Evolutionary conservation across 2,329 filamentous ascomycete genomes (phyloP), one percentile per base, ranked within the genome.

Genomic region (Leptodontidium sp.): DNA sequence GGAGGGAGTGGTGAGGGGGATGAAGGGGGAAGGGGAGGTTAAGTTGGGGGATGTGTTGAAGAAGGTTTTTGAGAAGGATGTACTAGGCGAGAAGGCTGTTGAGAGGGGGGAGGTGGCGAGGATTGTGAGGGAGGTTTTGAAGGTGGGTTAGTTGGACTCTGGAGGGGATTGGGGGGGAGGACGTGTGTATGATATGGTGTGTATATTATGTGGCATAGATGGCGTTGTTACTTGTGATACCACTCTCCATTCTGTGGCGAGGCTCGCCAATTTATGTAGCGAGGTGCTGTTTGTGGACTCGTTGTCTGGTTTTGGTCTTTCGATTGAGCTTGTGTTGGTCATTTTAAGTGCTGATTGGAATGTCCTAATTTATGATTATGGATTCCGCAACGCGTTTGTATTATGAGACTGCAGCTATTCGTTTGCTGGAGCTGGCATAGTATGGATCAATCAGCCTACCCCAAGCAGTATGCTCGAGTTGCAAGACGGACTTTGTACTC

Each of bases 31-130:
- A 49, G 78, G 77, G 8, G 76, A 75, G 49, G 78, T 76, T 82
- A 88, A 88, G 78, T 76, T 82, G 15, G 89, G 90, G 4, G 84
- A 87, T 66, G 84, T 91, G 11, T 86, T 93, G 85, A 91, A 88
- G 82, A 84, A 81, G 70, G 78, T 91, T 12, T 79, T 87, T 64
- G 80, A 80, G 53, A 82, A 84, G 38, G 82, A 84, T 8, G 84
- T 82, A 4, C 80, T 92, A 35, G 86, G 89, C 68, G 90, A 87
- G 45, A 90, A 89, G 80, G 84, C 86, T 49, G 84, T 92, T 45
- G 87, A 93, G 76, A 88, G 84, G 79, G 85, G 84, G 64, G 84
- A 86, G 72, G 81, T 94, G 59, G 85, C 84, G 4, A 86, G 82
- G 74, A 80, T 90, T 73, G 87, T 92, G 61, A 90, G 90, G 80